Base-by-base conservation (phyloP, 192 early-diverging fungal species). In the Lunasporangiospora selenospora region DNA sequence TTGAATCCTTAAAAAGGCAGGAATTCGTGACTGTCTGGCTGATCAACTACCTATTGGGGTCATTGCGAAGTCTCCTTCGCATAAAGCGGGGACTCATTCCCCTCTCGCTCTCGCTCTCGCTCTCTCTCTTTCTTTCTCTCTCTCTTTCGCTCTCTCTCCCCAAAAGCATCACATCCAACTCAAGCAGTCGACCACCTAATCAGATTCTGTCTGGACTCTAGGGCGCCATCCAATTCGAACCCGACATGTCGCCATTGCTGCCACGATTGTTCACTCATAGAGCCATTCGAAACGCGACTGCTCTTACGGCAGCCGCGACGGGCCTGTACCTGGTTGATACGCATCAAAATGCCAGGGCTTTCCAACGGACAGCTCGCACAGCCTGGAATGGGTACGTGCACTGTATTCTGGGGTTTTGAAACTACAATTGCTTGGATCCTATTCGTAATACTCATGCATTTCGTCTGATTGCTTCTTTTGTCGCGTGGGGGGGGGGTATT, bases 341-440 rank as follows among this genome's bases (percentile, higher is more conserved):
- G 12, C 73, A 65, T 27, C 69, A 57, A n/a, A 80, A 85, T 32
- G 83, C 83, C 5, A 67, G 80, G 36, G 52, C 80, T 10, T 61
- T 85, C 6, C 63, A 75, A 57, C 51, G 83, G 39, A 83, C 79
- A 39, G 34, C 63, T 16, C 76, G 83, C 19, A 81, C 79, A 2
- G 65, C 77, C 16, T 83, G 76, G 63, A 82, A 84, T 53, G 83
- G 76, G 76, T 77, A 77, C 3, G 21, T 37, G 33, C 24, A 18
- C 24, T 24, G 5, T 24, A 32, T 34, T 38, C 48, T 11, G 3
- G 27, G 23, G n/a, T 26, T 46, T 46, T 41, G n/a, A 13, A 58
- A 1, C 6, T n/a, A 12, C 15, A 52, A 33, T 21, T 21, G 21
- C 16, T 16, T 52, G 6, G 12, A 43, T 9, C 10, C 42, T 38